A percentile compares a stretch with the other conserved stretches of the same genome.
These are phyloP conservation scores for Mesembryanthemum crystallinum DNA, from an alignment of 148 eudicot genomes.

Conservation along the genomic window DNA sequence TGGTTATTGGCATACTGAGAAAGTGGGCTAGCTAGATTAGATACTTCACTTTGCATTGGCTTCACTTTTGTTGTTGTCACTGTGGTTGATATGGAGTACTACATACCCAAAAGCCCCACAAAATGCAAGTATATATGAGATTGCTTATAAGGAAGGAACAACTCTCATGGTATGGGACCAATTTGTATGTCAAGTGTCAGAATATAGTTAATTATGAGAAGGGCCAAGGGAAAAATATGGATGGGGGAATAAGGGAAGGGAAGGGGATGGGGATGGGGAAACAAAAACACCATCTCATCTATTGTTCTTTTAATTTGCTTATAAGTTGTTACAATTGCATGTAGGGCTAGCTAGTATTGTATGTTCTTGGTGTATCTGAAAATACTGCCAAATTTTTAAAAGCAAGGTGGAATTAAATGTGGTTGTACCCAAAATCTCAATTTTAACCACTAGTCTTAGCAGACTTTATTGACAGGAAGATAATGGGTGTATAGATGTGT, in stretches of 20 bases:
- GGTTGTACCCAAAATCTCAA: too few relatives aligned
- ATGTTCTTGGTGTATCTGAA: too few relatives aligned
- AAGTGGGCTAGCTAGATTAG: conserved; percentile 1
- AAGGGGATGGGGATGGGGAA: background rate
- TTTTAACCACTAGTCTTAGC: too few relatives aligned
- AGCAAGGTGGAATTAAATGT: too few relatives aligned
- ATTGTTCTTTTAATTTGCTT: too few relatives aligned
- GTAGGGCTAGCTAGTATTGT: too few relatives aligned
- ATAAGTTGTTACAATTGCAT: too few relatives aligned
- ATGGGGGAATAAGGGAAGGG: too few relatives aligned
- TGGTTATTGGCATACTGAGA: background rate
- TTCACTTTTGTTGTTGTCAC: conserved; percentile 12
- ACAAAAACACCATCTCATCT: background rate
- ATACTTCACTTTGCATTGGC: conserved; percentile 3
- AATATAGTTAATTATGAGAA: background rate
- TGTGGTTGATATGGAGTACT: background rate
- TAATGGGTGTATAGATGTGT: too few relatives aligned
- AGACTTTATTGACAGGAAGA: too few relatives aligned
- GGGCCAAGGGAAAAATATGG: background rate
- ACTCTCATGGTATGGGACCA: conserved; percentile 28
- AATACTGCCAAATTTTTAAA: too few relatives aligned
- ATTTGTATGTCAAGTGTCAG: conserved; percentile 7
- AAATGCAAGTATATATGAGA: background rate
- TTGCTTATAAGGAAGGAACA: conserved; percentile 23
- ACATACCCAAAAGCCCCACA: background rate